Evolutionary conservation across 2,329 filamentous ascomycete genomes (phyloP).

Genomic region (Aspergillus neoniger): DNA sequence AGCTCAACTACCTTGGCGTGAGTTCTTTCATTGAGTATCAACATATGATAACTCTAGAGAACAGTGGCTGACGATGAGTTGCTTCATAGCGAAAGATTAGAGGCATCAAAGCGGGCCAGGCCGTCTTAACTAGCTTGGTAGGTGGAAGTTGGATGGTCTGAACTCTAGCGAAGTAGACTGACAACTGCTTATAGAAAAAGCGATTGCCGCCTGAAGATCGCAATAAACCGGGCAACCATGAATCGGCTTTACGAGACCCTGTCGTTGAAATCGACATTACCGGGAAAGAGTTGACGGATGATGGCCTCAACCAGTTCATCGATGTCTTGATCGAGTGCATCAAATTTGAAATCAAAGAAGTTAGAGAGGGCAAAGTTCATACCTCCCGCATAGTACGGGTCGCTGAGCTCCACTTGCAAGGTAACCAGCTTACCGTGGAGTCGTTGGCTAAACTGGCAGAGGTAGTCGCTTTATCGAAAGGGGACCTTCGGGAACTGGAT

Average conservation of each 20-base stretch:
- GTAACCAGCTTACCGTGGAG: constrained; percentile 47
- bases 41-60: neutral
- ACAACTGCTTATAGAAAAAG: constrained; percentile 32
- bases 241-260: constrained; percentile 34
- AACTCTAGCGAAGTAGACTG: neutral
- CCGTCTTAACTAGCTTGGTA: constrained; percentile 49
- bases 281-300: constrained; percentile 49
- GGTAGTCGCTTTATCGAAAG: constrained; percentile 44
- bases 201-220: constrained; percentile 33
- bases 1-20: constrained; percentile 45
- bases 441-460: constrained; percentile 45
- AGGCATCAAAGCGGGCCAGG: constrained; percentile 49
- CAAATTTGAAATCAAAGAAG: neutral
- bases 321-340: constrained; percentile 46
- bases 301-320: constrained; percentile 47
- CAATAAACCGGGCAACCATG: constrained; percentile 14
- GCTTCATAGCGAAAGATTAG: constrained; percentile 45
- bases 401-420: constrained; percentile 49
- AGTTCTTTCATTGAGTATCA: constrained; percentile 12
- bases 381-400: constrained; percentile 30
- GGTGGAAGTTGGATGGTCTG: constrained; percentile 10
- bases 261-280: constrained; percentile 50
- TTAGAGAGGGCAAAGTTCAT: too few species aligned
- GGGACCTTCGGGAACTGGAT: constrained; percentile 51
- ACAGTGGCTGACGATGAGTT: constrained; percentile 17